phyloP scores from a whole-genome alignment of 768 basidiomycete species.

The Mycena haematopus region DNA sequence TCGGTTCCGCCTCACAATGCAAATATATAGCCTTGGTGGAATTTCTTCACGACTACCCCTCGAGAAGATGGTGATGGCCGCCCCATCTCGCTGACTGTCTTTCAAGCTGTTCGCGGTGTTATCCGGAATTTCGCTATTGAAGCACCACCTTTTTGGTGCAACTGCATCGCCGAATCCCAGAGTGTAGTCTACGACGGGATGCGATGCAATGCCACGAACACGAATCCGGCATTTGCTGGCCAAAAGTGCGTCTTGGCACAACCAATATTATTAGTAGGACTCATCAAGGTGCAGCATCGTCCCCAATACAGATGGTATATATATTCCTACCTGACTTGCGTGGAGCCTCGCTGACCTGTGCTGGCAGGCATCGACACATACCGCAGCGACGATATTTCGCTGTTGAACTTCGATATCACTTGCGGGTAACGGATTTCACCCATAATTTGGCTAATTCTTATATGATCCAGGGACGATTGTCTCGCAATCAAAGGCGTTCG shows the following conservation, averaged over 20 bases:
- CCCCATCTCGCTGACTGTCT: constrained; percentile 61
- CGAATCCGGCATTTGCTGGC: constrained; percentile 54
- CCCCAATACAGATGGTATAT: constrained; percentile 68
- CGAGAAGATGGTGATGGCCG: constrained; percentile 62
- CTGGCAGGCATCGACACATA: constrained; percentile 61
- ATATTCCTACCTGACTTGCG: background rate
- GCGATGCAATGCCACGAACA: constrained; percentile 62
- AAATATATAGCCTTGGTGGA: constrained; percentile 68
- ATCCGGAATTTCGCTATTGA: constrained; percentile 58
- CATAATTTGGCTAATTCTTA: background rate
- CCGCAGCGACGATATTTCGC: constrained; percentile 51
- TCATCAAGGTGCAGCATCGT: constrained; percentile 47
- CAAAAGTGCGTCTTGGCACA: constrained; percentile 47
- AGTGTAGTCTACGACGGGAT: constrained; percentile 62
- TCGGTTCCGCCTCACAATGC: no score
- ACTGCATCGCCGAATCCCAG: constrained; percentile 56
- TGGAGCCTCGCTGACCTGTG: background rate
- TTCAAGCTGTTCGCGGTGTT: constrained; percentile 47
- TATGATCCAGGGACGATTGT: constrained; percentile 53
- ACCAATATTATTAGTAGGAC: background rate
- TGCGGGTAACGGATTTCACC: constrained; percentile 40
- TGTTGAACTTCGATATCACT: constrained; percentile 67
- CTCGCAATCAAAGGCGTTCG: constrained; percentile 68
- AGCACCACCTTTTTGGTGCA: constrained; percentile 67
- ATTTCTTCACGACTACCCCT: constrained; percentile 53